Evolutionary conservation across 2,329 filamentous ascomycete species (phyloP), one percentile per base, ranked within the genome.

Genomic region (Mycosphaerella sp.): DNA sequence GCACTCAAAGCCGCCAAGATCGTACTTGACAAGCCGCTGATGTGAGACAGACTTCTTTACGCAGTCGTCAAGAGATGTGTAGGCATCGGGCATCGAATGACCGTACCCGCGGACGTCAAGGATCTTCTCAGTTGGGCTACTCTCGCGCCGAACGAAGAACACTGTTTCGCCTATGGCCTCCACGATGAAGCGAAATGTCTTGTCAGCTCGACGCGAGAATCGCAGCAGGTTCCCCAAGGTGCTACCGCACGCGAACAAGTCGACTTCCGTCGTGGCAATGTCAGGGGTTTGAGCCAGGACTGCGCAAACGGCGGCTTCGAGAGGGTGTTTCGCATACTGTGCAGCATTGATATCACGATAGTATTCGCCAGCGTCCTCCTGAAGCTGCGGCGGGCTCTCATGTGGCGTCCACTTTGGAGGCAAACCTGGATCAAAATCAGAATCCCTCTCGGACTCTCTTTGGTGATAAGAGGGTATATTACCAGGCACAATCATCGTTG

Each of bases 41-140:
- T 88, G 82, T 0, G 80, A 81, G 1, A 69, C 70, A 0, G 83
- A 87, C 0, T 74, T 73, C 44, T 73, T 74, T 0, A 82, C 77
- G 0, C 74, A 74, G 0, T 61, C 9, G 8, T 79, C 77, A 83
- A 84, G 87, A 0, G 74, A 80, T 0, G 85, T 88, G 62, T 86
- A 83, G 1, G 74, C 74, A 45, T 86, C 81, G 0, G 81, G 82
- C 59, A 89, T 88, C 0, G 80, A 76, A 60, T 87, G 83, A 0
- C 84, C 84, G 60, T 76, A 86, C 0, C 85, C 85, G 12, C 61
- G 61, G 0, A 87, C 69, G n/a, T 73, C 73, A 0, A 69, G 59
- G 4, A 87, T 81, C 0, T 74, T 64, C 59, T 85, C 80, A 0
- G 67, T 77, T 0, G 83, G 81, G 0, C 78, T 76, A 43, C 80